Conservation (phyloP, 2,329 filamentous ascomycete species). For the Fusarium austroafricanum region DNA sequence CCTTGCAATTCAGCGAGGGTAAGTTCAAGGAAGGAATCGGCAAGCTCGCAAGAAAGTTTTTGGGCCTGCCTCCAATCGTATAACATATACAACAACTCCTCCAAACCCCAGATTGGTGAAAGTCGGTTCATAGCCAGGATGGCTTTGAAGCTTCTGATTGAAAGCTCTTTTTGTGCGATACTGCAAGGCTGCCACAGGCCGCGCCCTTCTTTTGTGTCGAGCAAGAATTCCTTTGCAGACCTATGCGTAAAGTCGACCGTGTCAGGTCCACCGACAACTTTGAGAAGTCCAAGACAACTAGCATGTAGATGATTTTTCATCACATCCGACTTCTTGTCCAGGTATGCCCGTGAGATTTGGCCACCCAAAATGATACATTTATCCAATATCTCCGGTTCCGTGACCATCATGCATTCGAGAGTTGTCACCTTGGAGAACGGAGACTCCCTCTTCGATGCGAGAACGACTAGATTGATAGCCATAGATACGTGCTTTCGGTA, state of each 20-base stretch:
- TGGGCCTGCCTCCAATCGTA: background rate
- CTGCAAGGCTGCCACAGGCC: background rate
- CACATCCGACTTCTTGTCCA: background rate
- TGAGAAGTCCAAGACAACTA: background rate
- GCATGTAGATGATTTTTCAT: background rate
- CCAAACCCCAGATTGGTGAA: background rate
- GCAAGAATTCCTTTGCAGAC: background rate
- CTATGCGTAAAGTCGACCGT: background rate
- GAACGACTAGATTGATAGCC: background rate
- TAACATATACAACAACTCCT: background rate
- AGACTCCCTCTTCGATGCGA: background rate
- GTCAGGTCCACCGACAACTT: accelerated
- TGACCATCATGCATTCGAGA: background rate
- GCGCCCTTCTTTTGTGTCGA: background rate
- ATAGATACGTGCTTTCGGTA: background rate
- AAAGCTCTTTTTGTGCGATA: background rate
- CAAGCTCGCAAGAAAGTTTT: background rate
- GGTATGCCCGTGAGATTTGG: too few species aligned
- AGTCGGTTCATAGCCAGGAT: background rate
- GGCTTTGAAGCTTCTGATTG: background rate
- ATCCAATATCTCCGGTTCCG: background rate
- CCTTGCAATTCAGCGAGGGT: too few species aligned
- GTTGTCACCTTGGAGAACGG: background rate
- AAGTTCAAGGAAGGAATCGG: background rate
- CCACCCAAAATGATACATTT: background rate